These are phyloP conservation scores for Candida nemodendra DNA, from an alignment of 805 yeast species.

Conservation along the genomic window DNA sequence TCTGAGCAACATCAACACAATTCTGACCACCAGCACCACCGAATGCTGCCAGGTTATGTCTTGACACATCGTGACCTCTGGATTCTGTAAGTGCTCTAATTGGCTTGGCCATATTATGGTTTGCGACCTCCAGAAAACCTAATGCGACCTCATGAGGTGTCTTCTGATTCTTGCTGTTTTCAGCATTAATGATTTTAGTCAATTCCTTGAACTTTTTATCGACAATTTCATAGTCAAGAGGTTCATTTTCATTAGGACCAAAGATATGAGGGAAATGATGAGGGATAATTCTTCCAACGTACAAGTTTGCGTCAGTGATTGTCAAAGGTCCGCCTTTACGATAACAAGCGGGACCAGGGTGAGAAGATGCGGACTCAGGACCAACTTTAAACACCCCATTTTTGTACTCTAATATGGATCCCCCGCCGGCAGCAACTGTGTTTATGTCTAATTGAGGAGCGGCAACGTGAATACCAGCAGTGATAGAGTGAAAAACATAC, in stretches of 20 bases:
- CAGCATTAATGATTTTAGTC: constrained; percentile 35
- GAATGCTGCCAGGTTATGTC: constrained; percentile 45
- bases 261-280: constrained; percentile 44
- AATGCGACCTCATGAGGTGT: constrained; percentile 44
- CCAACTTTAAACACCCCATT: constrained; percentile 43
- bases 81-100: constrained; percentile 47
- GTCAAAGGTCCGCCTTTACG: constrained; percentile 49
- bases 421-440: constrained; percentile 61
- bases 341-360: constrained; percentile 50
- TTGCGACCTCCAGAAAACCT: constrained; percentile 47
- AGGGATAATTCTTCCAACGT: constrained; percentile 41
- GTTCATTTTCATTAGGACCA: constrained; percentile 43
- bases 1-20: constrained; percentile 42
- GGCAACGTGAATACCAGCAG: constrained; percentile 41
- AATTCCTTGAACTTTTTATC: constrained; percentile 37
- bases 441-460: constrained; percentile 40
- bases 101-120: constrained; percentile 47
- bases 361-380: constrained; percentile 47
- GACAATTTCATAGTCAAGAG: constrained; percentile 36
- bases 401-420: constrained; percentile 31
- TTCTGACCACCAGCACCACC: constrained; percentile 55
- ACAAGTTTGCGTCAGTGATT: constrained; percentile 46
- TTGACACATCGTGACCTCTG: constrained; percentile 41
- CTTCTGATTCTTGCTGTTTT: constrained; percentile 30
- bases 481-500: constrained; percentile 66